Conservation (phyloP, 129 eudicot genomes). For the Ambrosia trifida region DNA sequence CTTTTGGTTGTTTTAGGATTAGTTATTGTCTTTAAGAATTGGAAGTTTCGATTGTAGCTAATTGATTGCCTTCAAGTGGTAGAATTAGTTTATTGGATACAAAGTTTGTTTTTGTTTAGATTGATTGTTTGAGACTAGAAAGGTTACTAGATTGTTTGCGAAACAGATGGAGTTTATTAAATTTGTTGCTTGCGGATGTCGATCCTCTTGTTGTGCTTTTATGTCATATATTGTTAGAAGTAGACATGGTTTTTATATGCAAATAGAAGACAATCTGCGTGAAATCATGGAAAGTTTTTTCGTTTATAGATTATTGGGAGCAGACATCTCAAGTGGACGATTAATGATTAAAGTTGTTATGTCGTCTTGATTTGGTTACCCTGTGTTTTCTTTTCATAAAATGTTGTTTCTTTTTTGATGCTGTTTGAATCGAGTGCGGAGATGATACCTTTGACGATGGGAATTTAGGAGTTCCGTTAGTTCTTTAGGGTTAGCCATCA, state of each 20-base stretch:
- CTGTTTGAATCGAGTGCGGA: background rate
- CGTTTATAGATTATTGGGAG: background rate
- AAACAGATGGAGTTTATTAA: conserved; percentile 12
- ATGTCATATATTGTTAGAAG: background rate
- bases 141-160: background rate
- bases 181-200: background rate
- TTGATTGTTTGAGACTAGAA: background rate
- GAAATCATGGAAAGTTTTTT: conserved; percentile 10
- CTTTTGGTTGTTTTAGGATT: no score
- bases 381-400: background rate
- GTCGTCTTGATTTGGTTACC: background rate
- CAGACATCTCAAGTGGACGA: background rate
- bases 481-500: conserved; percentile 2
- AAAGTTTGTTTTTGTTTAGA: conserved; percentile 6
- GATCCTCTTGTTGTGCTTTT: background rate
- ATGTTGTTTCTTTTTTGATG: background rate
- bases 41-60: background rate
- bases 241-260: background rate
- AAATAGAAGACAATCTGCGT: conserved; percentile 1
- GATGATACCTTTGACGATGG: background rate
- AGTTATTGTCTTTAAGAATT: no score
- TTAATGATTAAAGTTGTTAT: background rate
- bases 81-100: background rate
- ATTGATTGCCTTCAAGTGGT: background rate
- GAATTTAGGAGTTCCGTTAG: background rate